phyloP scores from a whole-genome alignment of 148 eudicot genomes.

The Amaranthus cruentus region DNA sequence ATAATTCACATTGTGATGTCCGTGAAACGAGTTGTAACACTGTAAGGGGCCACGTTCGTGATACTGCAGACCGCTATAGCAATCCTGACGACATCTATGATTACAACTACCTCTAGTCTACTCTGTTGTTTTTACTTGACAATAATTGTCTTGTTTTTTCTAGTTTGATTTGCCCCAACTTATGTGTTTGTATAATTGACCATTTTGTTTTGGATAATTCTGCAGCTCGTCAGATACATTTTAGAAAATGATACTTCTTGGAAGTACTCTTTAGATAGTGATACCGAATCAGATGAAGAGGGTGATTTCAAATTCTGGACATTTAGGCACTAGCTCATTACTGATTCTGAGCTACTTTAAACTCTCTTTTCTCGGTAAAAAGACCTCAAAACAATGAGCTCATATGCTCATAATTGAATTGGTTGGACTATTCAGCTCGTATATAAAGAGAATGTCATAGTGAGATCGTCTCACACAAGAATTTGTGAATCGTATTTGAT shows the following conservation, averaged over 20 bases:
- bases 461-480: too few relatives aligned
- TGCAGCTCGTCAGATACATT: slow-evolving; percentile 62
- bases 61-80: too few relatives aligned
- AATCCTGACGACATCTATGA: neutral
- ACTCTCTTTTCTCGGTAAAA: too few relatives aligned
- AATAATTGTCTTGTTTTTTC: neutral
- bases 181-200: neutral
- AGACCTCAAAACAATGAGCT: too few relatives aligned
- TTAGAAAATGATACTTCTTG: slow-evolving; percentile 25
- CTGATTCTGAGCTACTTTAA: too few relatives aligned
- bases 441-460: too few relatives aligned
- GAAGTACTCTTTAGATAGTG: slow-evolving; percentile 46
- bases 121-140: neutral
- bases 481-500: too few relatives aligned
- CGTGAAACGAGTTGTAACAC: too few relatives aligned
- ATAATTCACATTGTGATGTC: too few relatives aligned
- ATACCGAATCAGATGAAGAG: slow-evolving; percentile 51
- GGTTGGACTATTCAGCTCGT: too few relatives aligned
- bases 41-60: too few relatives aligned
- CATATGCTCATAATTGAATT: too few relatives aligned
- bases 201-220: neutral
- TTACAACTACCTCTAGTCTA: neutral
- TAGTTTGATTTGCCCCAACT: neutral
- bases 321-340: neutral
- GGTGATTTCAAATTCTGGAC: slow-evolving; percentile 37